Evolutionary conservation across 495 filamentous ascomycete genomes (phyloP), one percentile per base, ranked within the genome.

Genomic region (Cercophora samala): DNA sequence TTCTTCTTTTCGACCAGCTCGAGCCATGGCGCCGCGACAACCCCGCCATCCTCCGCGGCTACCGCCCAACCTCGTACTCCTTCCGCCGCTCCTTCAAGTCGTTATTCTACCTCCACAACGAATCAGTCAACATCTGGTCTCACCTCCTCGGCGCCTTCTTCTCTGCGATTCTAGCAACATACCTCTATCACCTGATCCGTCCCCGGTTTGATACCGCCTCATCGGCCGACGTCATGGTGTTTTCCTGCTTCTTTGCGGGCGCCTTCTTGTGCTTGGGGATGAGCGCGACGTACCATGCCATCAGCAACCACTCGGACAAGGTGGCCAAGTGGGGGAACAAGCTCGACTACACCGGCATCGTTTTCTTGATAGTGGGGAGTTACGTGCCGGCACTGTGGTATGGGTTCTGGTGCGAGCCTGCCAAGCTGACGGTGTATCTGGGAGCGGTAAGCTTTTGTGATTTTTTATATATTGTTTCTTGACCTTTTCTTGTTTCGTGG

Each of bases 71-170:
- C 8, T 76, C 73, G 72, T 72, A 80, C 73, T 77, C 73, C 70
- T 77, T 78, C 72, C 54, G 53, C 32, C 23, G 46, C n/a, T 81
- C 78, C 18, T 68, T 83, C 26, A 19, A 55, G 46, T 74, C 72
- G 69, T 69, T 81, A 22, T 66, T 70, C 66, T 74, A 77, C 70
- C 67, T 82, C 64, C 81, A 98, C 80, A 98, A 97, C 78, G 93
- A 98, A 76, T 87, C 86, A n/a, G 90, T 98, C 67, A 98, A 98
- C 77, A 94, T 97, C 73, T 97, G 93, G 78, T 87, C 90, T 2
- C 94, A 98, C 77, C 84, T 97, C 5, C 70, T 95, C 22, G 89
- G 88, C 58, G 80, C 88, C 17, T 60, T 88, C 5, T 37, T 74
- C 21, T 85, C 86, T 65, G 67, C 82, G 21, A 67, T 80, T 18